Percentiles rank a stretch among this genome's conserved stretches.
Evolutionary conservation across 305 asterid species (phyloP).

Genomic region (Fraxinus dipetala): DNA sequence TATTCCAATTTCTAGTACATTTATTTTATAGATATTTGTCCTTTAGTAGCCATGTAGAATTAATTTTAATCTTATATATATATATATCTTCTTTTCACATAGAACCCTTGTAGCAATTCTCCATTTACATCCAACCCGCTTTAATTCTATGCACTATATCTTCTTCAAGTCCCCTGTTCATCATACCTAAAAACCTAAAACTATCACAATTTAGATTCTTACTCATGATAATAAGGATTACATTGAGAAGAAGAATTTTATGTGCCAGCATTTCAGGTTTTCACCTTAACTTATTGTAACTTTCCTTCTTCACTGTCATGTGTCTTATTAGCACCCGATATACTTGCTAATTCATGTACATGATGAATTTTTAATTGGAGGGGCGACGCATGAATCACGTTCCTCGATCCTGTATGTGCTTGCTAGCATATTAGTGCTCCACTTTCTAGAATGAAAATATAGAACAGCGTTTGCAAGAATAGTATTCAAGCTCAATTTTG

Average conservation of each 20-base stretch:
- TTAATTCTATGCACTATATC: not conserved
- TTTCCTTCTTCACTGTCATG: not conserved
- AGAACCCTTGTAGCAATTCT: not conserved
- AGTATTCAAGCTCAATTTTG: not conserved
- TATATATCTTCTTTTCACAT: not conserved
- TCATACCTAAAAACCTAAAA: not conserved
- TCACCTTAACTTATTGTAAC: not conserved
- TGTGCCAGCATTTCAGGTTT: not conserved
- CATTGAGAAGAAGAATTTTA: not conserved
- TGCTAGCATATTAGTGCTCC: not conserved
- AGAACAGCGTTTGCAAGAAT: not conserved
- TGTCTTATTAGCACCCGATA: not conserved
- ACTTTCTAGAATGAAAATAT: slow-evolving; percentile 10
- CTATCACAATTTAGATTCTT: not conserved
- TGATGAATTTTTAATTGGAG: not conserved
- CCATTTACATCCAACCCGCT: not conserved
- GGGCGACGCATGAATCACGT: not conserved
- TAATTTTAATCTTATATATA: not conserved
- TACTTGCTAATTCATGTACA: slow-evolving; percentile 1
- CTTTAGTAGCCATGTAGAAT: not conserved
- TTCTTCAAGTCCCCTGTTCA: not conserved
- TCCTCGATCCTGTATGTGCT: not conserved
- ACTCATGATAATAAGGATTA: not conserved
- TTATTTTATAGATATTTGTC: not conserved
- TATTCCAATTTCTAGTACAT: not conserved